A percentile compares a stretch with the other conserved stretches of the same genome.
Evolutionary conservation across 2,329 filamentous ascomycete species (phyloP).

Genomic region (Dothistroma septosporum): DNA sequence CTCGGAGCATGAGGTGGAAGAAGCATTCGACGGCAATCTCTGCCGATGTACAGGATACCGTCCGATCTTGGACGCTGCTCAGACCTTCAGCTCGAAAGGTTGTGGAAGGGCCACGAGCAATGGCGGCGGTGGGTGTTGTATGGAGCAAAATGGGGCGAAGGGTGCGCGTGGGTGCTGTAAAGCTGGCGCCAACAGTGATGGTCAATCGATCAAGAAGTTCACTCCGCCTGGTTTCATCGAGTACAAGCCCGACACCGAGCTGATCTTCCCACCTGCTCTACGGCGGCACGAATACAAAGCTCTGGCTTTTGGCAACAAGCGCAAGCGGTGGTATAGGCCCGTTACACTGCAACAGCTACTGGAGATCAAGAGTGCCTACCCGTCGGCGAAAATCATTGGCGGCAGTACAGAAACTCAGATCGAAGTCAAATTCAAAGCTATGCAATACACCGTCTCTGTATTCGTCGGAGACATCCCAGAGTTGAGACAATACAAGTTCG

Average conservation of each 20-base stretch:
- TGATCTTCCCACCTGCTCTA: slow-evolving; percentile 87
- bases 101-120: slow-evolving; percentile 56
- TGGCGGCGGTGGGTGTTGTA: slow-evolving; percentile 67
- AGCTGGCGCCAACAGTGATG: slow-evolving; percentile 37
- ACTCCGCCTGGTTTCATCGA: slow-evolving; percentile 88
- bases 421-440: slow-evolving; percentile 94
- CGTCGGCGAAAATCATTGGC: slow-evolving; percentile 87
- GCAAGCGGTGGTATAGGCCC: slow-evolving; percentile 88
- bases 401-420: slow-evolving; percentile 97
- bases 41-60: slow-evolving; percentile 95
- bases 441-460: slow-evolving; percentile 84
- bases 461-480: slow-evolving; percentile 92
- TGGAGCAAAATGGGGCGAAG: slow-evolving; percentile 52
- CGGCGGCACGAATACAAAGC: slow-evolving; percentile 78
- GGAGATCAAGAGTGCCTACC: slow-evolving; percentile 82
- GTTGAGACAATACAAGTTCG: slow-evolving; percentile 73
- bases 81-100: slow-evolving; percentile 67
- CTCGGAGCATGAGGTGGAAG: slow-evolving; percentile 78
- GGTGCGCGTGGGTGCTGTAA: slow-evolving; percentile 59
- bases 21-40: slow-evolving; percentile 94
- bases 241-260: slow-evolving; percentile 86
- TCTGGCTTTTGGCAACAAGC: slow-evolving; percentile 87
- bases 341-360: slow-evolving; percentile 81
- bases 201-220: slow-evolving; percentile 57
- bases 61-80: slow-evolving; percentile 88